phyloP scores from a whole-genome alignment of 768 basidiomycete species.

The Daedalea quercina region DNA sequence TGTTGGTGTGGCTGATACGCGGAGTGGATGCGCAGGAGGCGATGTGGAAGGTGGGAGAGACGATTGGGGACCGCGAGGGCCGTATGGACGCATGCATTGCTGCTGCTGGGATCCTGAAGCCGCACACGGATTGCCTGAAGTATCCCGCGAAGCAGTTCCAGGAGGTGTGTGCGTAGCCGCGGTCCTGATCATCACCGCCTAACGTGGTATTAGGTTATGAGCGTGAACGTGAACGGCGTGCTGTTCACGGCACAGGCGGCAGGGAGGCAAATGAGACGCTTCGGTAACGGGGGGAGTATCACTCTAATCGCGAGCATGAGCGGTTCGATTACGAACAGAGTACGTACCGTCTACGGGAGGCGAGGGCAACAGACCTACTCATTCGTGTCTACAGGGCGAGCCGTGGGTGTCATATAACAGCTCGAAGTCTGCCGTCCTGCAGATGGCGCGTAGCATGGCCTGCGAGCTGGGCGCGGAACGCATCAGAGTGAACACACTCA shows the following conservation, averaged over 20 bases:
- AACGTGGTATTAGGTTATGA: constrained; percentile 41
- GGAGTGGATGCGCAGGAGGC: constrained; percentile 8
- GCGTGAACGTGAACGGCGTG: constrained; percentile 49
- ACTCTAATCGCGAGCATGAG: constrained; percentile 38
- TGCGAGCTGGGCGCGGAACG: constrained; percentile 62
- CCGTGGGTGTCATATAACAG: constrained; percentile 74
- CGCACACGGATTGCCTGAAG: constrained; percentile 54
- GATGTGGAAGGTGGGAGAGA: constrained; percentile 46
- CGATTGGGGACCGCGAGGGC: constrained; percentile 59
- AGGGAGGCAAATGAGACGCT: constrained; percentile 28
- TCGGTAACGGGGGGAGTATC: constrained; percentile 32
- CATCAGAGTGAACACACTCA: constrained; percentile 72
- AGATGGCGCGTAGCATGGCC: constrained; percentile 80
- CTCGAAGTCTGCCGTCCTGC: constrained; percentile 72
- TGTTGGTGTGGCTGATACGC: too few species aligned
- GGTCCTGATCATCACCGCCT: background rate
- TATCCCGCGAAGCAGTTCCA: constrained; percentile 61
- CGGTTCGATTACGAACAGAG: constrained; percentile 57
- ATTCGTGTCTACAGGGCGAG: constrained; percentile 42
- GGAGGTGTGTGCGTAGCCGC: constrained; percentile 32
- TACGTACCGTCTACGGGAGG: constrained; percentile 19
- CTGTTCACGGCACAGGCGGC: constrained; percentile 31
- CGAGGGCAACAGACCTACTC: background rate
- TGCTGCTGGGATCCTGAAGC: constrained; percentile 62
- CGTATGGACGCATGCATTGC: constrained; percentile 74